A percentile compares a stretch with the other conserved stretches of the same genome.
Evolutionary conservation across 1,139 yeast species (phyloP).

Genomic region (Pichia sp.): DNA sequence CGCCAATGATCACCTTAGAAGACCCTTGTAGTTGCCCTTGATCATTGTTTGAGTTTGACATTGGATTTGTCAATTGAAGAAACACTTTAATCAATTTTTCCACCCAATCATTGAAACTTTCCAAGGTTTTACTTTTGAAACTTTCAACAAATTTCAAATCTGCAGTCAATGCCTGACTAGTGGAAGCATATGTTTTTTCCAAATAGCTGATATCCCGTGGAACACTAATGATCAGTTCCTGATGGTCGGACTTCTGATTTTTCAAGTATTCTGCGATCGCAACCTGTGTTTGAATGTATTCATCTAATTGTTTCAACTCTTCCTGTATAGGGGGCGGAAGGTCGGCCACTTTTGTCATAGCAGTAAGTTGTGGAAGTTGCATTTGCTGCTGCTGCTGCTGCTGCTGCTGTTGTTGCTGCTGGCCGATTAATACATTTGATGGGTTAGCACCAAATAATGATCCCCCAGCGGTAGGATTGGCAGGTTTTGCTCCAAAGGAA

Average conservation of each 20-base stretch:
- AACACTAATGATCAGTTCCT: constrained; percentile 67
- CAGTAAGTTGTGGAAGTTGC: constrained; percentile 54
- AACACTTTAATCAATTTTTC: constrained; percentile 34
- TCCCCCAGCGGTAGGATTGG: constrained; percentile 30
- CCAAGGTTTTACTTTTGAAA: constrained; percentile 37
- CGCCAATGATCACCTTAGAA: constrained; percentile 29
- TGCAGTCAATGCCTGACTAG: constrained; percentile 64
- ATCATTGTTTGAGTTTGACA: constrained; percentile 23
- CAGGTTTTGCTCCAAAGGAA: constrained; percentile 18
- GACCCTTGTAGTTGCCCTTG: constrained; percentile 24
- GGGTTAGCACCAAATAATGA: constrained; percentile 33
- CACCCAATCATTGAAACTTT: constrained; percentile 35
- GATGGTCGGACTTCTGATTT: constrained; percentile 60
- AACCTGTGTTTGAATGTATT: constrained; percentile 79
- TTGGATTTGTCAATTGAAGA: constrained; percentile 34
- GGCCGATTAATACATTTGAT: constrained; percentile 36
- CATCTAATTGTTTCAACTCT: constrained; percentile 77
- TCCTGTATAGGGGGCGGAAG: constrained; percentile 71
- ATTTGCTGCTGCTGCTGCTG: constrained; percentile 28
- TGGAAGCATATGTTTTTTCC: constrained; percentile 56
- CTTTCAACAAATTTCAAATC: constrained; percentile 54
- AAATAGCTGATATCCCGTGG: constrained; percentile 82
- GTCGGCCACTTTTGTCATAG: constrained; percentile 85
- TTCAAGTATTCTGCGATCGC: constrained; percentile 76
- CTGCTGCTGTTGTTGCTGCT: too few species aligned